phyloP scores from a whole-genome alignment of 306 rosid genomes.

The Canavalia gladiata region DNA sequence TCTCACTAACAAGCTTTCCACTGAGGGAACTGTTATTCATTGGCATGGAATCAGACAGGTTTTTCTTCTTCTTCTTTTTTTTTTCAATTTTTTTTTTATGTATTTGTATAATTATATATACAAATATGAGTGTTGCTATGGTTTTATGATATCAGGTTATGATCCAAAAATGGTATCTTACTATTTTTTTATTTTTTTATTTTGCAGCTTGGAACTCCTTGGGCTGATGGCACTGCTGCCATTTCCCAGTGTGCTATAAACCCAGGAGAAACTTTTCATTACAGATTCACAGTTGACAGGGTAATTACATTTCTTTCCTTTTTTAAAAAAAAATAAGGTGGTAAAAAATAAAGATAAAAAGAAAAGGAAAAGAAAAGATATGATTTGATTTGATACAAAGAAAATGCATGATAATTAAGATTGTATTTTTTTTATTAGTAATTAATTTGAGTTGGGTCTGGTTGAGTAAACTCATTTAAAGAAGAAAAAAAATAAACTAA shows the following conservation, averaged over 20 bases:
- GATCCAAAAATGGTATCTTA: not conserved
- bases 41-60: conserved; percentile 96
- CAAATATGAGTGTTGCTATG: not conserved
- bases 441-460: too few species aligned
- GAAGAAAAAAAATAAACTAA: too few species aligned
- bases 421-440: too few species aligned
- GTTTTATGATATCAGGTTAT: not conserved
- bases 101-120: not conserved
- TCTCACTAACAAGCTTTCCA: conserved; percentile 75
- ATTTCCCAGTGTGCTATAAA: conserved; percentile 87
- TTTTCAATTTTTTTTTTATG: too few species aligned
- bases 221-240: conserved; percentile 96
- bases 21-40: conserved; percentile 90
- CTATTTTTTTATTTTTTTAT: not conserved
- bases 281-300: conserved; percentile 74
- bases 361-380: too few species aligned
- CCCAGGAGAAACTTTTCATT: conserved; percentile 79
- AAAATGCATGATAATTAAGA: too few species aligned
- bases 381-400: too few species aligned
- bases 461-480: not conserved
- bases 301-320: conserved; percentile 38
- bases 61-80: not conserved
- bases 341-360: too few species aligned
- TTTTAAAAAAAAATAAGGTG: too few species aligned
- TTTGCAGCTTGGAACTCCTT: conserved; percentile 71